These are phyloP conservation scores for Penicillium polonicum DNA, from an alignment of 2,329 filamentous ascomycete species.

Conservation along the genomic window DNA sequence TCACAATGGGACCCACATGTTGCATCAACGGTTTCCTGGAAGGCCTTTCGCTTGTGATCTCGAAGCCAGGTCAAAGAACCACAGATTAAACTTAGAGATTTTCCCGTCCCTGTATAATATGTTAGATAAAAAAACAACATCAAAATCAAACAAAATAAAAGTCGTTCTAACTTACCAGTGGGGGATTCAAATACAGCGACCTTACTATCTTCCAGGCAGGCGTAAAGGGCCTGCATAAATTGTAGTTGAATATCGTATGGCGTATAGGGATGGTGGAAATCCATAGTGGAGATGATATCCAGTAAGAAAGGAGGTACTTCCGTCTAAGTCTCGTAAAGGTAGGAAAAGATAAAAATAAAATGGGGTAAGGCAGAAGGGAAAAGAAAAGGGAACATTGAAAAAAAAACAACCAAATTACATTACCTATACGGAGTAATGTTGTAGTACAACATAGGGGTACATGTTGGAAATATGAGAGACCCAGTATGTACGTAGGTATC, in stretches of 20 bases:
- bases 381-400: no score
- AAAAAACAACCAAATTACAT: no score
- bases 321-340: background rate
- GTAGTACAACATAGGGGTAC: no score
- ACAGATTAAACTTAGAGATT: constrained; percentile 89
- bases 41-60: constrained; percentile 65
- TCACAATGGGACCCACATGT: constrained; percentile 34
- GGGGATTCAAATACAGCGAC: constrained; percentile 89
- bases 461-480: no score
- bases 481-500: no score
- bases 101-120: constrained; percentile 56
- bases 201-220: constrained; percentile 74
- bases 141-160: background rate
- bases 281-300: constrained; percentile 28
- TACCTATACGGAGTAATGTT: no score
- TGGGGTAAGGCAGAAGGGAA: background rate
- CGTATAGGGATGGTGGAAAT: constrained; percentile 84
- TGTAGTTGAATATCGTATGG: constrained; percentile 85
- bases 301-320: background rate
- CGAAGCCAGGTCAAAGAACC: constrained; percentile 88
- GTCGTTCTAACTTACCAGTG: constrained; percentile 60
- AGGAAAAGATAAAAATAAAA: background rate
- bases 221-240: constrained; percentile 82
- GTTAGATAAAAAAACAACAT: constrained; percentile 11
- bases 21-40: constrained; percentile 56